A percentile compares a stretch with the other conserved stretches of the same genome.
Conservation (phyloP, 345 rosid genomes). For the Ceriops zippeliana region DNA sequence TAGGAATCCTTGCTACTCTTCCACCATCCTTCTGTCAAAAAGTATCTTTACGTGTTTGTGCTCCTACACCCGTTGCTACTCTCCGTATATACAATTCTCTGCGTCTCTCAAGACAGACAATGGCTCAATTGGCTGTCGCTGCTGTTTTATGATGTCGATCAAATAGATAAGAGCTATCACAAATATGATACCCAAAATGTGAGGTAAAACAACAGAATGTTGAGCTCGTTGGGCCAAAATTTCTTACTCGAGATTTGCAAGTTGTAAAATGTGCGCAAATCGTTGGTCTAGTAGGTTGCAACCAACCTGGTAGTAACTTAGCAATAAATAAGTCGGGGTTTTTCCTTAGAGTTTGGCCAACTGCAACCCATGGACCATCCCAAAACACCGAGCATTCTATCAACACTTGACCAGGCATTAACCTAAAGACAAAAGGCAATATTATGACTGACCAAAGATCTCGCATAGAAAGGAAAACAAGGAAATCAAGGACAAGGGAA, state of each 20-base stretch:
- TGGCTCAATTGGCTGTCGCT: slow-evolving; percentile 26
- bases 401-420: slow-evolving; percentile 68
- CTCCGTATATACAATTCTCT: slow-evolving; percentile 54
- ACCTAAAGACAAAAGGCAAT: slow-evolving; percentile 40
- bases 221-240: slow-evolving; percentile 43
- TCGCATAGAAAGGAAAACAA: not conserved
- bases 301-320: slow-evolving; percentile 35
- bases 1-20: slow-evolving; percentile 11
- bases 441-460: slow-evolving; percentile 13
- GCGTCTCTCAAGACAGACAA: slow-evolving; percentile 31
- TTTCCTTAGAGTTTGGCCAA: slow-evolving; percentile 62
- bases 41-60: slow-evolving; percentile 39
- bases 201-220: slow-evolving; percentile 26
- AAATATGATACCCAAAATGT: slow-evolving; percentile 13
- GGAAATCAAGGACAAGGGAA: slow-evolving; percentile 24
- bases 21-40: slow-evolving; percentile 8
- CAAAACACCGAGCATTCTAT: slow-evolving; percentile 76
- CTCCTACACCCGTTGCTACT: slow-evolving; percentile 30
- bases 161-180: slow-evolving; percentile 28
- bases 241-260: slow-evolving; percentile 42
- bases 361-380: slow-evolving; percentile 96
- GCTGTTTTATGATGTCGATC: slow-evolving; percentile 18
- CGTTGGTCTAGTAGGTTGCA: slow-evolving; percentile 23
- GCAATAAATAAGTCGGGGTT: slow-evolving; percentile 54
- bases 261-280: slow-evolving; percentile 25